These are phyloP conservation scores for Aspergillus egyptiacus DNA, from an alignment of 495 filamentous ascomycete genomes.

Conservation along the genomic window DNA sequence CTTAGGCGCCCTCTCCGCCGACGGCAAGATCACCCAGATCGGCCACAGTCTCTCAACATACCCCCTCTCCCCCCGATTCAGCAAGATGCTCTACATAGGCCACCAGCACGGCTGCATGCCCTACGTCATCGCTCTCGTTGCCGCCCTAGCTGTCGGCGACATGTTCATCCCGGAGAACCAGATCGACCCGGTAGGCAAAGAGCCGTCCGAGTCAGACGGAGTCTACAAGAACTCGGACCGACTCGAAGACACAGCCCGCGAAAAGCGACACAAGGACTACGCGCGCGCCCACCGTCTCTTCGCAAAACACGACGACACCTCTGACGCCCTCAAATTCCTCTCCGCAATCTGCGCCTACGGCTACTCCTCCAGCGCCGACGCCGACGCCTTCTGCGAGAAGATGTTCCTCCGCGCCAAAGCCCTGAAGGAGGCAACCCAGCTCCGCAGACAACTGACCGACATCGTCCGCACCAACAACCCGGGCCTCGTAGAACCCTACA, in stretches of 20 bases:
- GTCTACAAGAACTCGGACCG: slow-evolving; percentile 62
- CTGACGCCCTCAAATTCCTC: slow-evolving; percentile 85
- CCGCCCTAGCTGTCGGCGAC: slow-evolving; percentile 81
- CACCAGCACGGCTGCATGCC: slow-evolving; percentile 76
- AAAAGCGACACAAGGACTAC: slow-evolving; percentile 62
- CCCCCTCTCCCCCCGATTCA: slow-evolving; percentile 83
- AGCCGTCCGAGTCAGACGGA: slow-evolving; percentile 16
- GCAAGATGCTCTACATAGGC: slow-evolving; percentile 83
- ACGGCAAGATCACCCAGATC: slow-evolving; percentile 68
- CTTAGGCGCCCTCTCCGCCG: slow-evolving; percentile 58
- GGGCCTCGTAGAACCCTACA: slow-evolving; percentile 52
- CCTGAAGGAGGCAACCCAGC: slow-evolving; percentile 76
- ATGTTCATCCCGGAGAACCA: slow-evolving; percentile 83
- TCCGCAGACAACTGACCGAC: slow-evolving; percentile 73
- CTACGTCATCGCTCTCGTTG: slow-evolving; percentile 83
- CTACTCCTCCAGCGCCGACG: slow-evolving; percentile 60
- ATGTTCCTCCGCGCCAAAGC: slow-evolving; percentile 83
- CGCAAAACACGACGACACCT: slow-evolving; percentile 71
- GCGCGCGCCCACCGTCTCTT: slow-evolving; percentile 71
- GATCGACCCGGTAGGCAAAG: slow-evolving; percentile 52
- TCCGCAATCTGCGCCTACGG: slow-evolving; percentile 79
- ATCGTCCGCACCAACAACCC: slow-evolving; percentile 73
- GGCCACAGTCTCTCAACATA: slow-evolving; percentile 80
- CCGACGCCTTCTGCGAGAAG: slow-evolving; percentile 64
- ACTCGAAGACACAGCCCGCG: slow-evolving; percentile 59